Conservation (phyloP, 352 stramenopile genomes). For the Pythium volutum region DNA sequence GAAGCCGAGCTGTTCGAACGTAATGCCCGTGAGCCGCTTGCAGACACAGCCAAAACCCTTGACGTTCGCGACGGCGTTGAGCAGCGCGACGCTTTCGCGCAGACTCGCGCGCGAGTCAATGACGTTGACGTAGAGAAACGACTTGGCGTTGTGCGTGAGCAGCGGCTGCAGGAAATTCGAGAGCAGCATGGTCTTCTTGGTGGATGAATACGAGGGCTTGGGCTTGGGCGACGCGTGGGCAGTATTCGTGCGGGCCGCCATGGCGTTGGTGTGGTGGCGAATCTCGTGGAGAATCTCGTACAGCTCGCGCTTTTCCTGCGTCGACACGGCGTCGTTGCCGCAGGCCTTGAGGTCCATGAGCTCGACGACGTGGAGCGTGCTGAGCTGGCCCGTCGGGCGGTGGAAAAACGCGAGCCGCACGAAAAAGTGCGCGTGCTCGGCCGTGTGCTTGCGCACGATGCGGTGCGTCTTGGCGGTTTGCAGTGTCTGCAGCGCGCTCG, state of each 20-base stretch:
- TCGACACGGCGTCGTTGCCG: slow-evolving; percentile 25
- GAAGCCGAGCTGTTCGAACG: slow-evolving; percentile 51
- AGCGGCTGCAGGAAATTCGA: slow-evolving; percentile 66
- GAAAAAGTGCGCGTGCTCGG: slow-evolving; percentile 67
- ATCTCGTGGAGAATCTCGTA: slow-evolving; percentile 56
- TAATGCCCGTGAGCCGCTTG: slow-evolving; percentile 43
- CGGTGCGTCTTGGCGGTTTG: slow-evolving; percentile 73
- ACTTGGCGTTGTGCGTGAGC: slow-evolving; percentile 54
- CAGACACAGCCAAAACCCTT: slow-evolving; percentile 54
- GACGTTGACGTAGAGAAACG: slow-evolving; percentile 64
- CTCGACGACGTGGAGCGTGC: slow-evolving; percentile 62
- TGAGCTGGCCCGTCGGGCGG: slow-evolving; percentile 43
- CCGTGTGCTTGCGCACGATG: slow-evolving; percentile 64
- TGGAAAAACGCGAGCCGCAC: slow-evolving; percentile 62
- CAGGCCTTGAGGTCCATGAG: slow-evolving; percentile 65
- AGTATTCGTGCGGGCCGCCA: background rate
- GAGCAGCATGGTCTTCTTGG: slow-evolving; percentile 25
- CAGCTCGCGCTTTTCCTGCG: slow-evolving; percentile 56
- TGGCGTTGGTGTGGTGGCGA: slow-evolving; percentile 19
- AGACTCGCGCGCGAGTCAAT: slow-evolving; percentile 68
- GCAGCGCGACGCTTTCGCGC: slow-evolving; percentile 54
- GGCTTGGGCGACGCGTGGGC: background rate
- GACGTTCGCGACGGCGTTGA: slow-evolving; percentile 64
- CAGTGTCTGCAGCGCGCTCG: slow-evolving; percentile 46
- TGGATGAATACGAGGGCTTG: background rate